Evolutionary conservation across 2,329 filamentous ascomycete species (phyloP), one percentile per base, ranked within the genome.

Genomic region (Huntiella decipiens): DNA sequence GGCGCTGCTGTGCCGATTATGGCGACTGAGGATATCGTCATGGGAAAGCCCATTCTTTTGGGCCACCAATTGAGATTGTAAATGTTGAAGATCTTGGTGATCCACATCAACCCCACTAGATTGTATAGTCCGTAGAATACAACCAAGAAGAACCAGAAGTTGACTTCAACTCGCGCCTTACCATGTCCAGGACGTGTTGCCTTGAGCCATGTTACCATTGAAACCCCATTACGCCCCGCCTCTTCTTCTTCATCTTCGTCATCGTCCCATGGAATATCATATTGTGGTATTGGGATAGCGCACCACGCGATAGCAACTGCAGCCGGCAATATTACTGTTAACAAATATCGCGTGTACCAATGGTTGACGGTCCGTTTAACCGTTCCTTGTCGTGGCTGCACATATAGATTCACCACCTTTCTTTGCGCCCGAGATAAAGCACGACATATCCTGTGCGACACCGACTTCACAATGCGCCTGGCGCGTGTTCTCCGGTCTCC

Each of bases 21-120:
- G 39, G 72, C 74, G 50, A 80, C 77, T 36, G 74, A 59, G 4
- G 70, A 68, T 43, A 79, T 65, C 12, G 77, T 80, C n/a, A 74
- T 53, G 0, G 74, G 73, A 51, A 80, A 79, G 1, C 77, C 77
- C 5, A 80, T 61, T 5, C 68, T 68, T 47, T 71, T 63, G 5
- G 76, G 76, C 76, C 76, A 81, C 77, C 77, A 81, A 60, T 81
- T 81, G 47, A 81, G 63, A 51, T 71, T 74, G 63, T 81, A 81
- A 16, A 81, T 65, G 54, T 81, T 81, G 58, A 81, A 81, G 4
- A 80, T 68, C 55, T 79, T 80, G 41, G 77, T 81, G 56, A 81
- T 79, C 74, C 76, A 81, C 50, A 78, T 70, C 53, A 81, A 60
- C 2, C 76, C 77, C 4, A 74, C 77, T 17, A 79, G 55, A 56